A percentile compares a stretch with the other conserved stretches of the same genome.
These are phyloP conservation scores for Pulveroboletus sp. DNA, from an alignment of 768 basidiomycete genomes.

Conservation along the genomic window DNA sequence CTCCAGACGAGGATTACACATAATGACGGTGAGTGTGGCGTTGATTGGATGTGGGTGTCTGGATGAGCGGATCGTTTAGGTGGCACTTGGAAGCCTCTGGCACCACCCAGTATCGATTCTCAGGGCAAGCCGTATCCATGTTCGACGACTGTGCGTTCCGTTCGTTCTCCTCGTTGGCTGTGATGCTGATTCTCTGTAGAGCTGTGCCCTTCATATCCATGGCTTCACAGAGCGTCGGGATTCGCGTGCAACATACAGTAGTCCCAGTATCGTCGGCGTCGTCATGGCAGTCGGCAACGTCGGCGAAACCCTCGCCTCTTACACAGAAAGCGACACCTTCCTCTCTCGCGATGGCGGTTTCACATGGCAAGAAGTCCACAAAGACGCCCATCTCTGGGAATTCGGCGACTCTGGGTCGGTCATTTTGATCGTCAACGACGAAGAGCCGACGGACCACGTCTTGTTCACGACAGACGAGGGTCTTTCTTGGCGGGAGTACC, in stretches of 20 bases:
- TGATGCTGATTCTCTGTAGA: conserved; percentile 39
- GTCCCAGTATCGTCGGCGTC: conserved; percentile 86
- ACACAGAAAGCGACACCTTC: conserved; percentile 92
- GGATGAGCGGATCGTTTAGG: conserved; percentile 41
- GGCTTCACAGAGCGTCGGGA: conserved; percentile 94
- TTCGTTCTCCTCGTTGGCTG: not conserved
- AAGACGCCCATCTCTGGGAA: conserved; percentile 97
- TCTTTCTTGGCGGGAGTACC: conserved; percentile 81
- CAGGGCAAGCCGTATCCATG: conserved; percentile 73
- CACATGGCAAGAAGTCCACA: conserved; percentile 98
- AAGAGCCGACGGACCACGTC: conserved; percentile 86
- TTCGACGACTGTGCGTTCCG: conserved; percentile 50
- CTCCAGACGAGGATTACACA: conserved; percentile 90
- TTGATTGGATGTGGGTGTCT: not conserved
- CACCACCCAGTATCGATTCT: conserved; percentile 75
- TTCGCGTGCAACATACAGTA: conserved; percentile 90
- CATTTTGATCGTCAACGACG: conserved; percentile 92
- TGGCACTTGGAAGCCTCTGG: conserved; percentile 82
- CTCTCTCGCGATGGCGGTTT: conserved; percentile 95
- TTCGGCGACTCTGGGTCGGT: conserved; percentile 97
- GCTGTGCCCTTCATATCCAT: conserved; percentile 86
- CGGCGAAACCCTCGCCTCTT: conserved; percentile 75
- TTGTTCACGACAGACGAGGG: conserved; percentile 92
- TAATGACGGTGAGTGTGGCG: conserved; percentile 73
- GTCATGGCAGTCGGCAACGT: conserved; percentile 98